Evolutionary conservation across 495 filamentous ascomycete species (phyloP), one percentile per base, ranked within the genome.

Genomic region (Penicillium argentinense): DNA sequence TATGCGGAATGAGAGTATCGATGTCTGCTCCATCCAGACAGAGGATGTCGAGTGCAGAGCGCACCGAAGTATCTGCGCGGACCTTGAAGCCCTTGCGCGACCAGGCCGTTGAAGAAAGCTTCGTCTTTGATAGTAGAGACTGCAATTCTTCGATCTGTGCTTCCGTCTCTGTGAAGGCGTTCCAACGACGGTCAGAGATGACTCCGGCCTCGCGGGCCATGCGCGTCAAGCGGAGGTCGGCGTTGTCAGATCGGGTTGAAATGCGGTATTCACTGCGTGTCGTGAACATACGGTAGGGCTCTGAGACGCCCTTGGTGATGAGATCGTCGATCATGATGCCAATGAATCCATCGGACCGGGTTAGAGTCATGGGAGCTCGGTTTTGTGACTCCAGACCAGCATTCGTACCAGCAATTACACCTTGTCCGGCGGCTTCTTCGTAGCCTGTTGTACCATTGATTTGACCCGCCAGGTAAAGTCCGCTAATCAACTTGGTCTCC

Each of bases 291-390:
- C 93, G 83, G 70, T 98, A 98, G 0, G 93, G 93, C 67, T 98
- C 93, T 7, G 87, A 89, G 9, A 98, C 92, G 34, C 93, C 93
- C 68, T 97, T 97, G 23, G 93, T 98, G 67, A 96, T 84, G 33
- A 98, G 83, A 63, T 98, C 93, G 67, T 98, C 93, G 63, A 98
- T 93, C 93, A 98, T 96, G 69, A 98, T 85, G 41, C 93, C 93
- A 62, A 98, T 97, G 62, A 97, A 98, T 12, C 87, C 89, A 65
- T 97, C 93, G 9, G 86, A 84, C 45, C 93, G 77, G n/a, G 79
- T 82, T 13, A 98, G 74, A 2, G 76, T 77, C 49, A 96, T 67
- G 0, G 81, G 76, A 4, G 67, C 59, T 12, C 85, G 82, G 16
- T 73, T 73, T 47, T 83, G 82, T 0, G 91, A 79, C 9, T 84